Conservation (phyloP, 345 rosid species). For the Acer campestre region DNA sequence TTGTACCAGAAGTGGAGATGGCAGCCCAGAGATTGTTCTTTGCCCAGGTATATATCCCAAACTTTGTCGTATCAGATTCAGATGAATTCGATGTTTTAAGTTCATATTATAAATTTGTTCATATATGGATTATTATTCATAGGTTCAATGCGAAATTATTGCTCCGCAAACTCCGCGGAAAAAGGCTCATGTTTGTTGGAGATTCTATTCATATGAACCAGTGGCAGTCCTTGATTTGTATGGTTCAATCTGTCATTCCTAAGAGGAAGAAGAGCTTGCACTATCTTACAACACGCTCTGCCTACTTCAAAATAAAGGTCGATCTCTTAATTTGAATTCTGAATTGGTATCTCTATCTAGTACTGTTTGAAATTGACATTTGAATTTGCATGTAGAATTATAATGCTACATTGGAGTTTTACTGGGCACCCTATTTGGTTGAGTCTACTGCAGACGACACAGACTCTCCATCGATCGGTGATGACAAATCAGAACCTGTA, state of each 20-base stretch:
- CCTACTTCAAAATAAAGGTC: conserved; percentile 28
- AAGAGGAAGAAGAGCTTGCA: conserved; percentile 40
- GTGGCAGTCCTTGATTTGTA: conserved; percentile 72
- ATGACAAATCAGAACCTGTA: conserved; percentile 43
- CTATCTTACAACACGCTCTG: conserved; percentile 32
- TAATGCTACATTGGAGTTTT: conserved; percentile 51
- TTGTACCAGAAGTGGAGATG: conserved; percentile 90
- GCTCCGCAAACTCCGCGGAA: conserved; percentile 57
- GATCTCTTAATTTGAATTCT: no score
- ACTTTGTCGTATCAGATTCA: no score
- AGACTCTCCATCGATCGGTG: conserved; percentile 44
- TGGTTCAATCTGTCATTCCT: conserved; percentile 53
- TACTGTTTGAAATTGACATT: background rate
- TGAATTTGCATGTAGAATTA: conserved; percentile 40
- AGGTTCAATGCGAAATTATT: conserved; percentile 58
- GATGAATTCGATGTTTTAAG: no score
- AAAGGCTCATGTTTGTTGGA: conserved; percentile 69
- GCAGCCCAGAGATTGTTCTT: conserved; percentile 86
- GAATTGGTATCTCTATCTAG: no score
- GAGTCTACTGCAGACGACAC: conserved; percentile 49
- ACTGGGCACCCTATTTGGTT: conserved; percentile 67
- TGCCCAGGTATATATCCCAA: conserved; percentile 50
- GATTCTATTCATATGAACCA: conserved; percentile 68
- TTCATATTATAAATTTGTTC: no score
- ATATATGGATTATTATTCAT: background rate